Percentiles rank a stretch among this genome's conserved stretches.
phyloP scores from a whole-genome alignment of 2,329 filamentous ascomycete genomes.

The Ceratocystis albifundus region DNA sequence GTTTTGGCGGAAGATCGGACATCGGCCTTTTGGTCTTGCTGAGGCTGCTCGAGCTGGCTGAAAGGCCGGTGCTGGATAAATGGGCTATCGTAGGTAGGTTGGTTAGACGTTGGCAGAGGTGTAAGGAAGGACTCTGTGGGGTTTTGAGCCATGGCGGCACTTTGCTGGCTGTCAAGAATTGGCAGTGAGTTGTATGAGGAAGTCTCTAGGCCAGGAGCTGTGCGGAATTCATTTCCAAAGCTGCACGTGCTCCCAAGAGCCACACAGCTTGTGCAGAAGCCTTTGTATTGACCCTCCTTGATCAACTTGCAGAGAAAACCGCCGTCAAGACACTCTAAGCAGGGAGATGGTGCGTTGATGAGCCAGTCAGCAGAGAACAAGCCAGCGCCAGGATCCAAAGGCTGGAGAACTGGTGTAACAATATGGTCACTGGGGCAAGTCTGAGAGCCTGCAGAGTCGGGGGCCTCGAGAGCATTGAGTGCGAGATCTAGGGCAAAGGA shows the following conservation, averaged over 20 bases:
- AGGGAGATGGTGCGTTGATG: constrained; percentile 39
- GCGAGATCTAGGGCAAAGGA: constrained; percentile 41
- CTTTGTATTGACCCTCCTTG: constrained; percentile 46
- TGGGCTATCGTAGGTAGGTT: neutral
- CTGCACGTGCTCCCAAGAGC: constrained; percentile 49
- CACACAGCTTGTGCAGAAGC: constrained; percentile 52
- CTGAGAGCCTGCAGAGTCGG: constrained; percentile 43
- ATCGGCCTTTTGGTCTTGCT: neutral
- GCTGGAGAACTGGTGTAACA: constrained; percentile 26
- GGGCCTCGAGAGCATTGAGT: constrained; percentile 45
- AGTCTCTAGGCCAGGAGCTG: constrained; percentile 28
- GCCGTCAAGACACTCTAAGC: constrained; percentile 40
- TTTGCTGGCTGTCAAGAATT: constrained; percentile 35
- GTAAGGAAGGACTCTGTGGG: neutral
- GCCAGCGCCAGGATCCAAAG: constrained; percentile 22
- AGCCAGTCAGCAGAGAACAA: constrained; percentile 27
- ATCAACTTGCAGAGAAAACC: constrained; percentile 51
- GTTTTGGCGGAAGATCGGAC: constrained; percentile 38
- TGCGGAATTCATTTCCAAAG: constrained; percentile 33
- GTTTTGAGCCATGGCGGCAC: constrained; percentile 26
- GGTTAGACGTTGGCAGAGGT: neutral
- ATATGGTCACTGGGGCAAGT: constrained; percentile 40
- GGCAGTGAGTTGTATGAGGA: constrained; percentile 40
- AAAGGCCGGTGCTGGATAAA: neutral
- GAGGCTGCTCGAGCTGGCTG: neutral